These are phyloP conservation scores for Plantago coronopus DNA, from an alignment of 305 asterid species.

Conservation along the genomic window DNA sequence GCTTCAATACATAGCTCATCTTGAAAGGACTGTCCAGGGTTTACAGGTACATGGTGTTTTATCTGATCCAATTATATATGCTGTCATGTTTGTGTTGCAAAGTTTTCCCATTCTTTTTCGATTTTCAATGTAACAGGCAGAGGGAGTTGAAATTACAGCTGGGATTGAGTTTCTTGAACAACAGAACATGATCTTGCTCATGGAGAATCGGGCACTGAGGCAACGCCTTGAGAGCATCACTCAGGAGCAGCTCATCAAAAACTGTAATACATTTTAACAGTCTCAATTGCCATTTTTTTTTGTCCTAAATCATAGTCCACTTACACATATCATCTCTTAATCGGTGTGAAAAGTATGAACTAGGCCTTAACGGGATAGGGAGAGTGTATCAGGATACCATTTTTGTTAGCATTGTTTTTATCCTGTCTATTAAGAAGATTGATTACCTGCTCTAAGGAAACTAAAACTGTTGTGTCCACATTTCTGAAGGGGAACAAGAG, in stretches of 20 bases:
- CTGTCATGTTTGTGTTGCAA: neutral
- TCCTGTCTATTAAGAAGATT: too few species aligned
- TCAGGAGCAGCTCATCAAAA: conserved; percentile 80
- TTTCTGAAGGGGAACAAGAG: conserved; percentile 69
- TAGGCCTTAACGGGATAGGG: too few species aligned
- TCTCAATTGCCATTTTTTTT: too few species aligned
- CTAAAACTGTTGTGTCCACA: neutral
- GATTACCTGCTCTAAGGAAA: too few species aligned
- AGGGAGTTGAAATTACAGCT: conserved; percentile 58
- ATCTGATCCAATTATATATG: neutral
- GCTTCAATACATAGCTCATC: conserved; percentile 84
- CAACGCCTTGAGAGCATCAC: conserved; percentile 66
- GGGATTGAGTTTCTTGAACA: conserved; percentile 78
- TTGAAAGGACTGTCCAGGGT: conserved; percentile 67
- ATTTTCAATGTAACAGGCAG: conserved; percentile 39
- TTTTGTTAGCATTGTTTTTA: too few species aligned
- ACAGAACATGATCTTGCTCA: conserved; percentile 64
- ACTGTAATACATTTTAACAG: conserved; percentile 30
- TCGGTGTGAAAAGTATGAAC: too few species aligned
- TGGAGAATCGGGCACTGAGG: conserved; percentile 81
- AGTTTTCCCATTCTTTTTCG: conserved; percentile 3
- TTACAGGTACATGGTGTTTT: conserved; percentile 49
- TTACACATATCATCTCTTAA: too few species aligned
- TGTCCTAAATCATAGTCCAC: too few species aligned
- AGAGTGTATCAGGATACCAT: too few species aligned